Conservation (phyloP, 2,329 filamentous ascomycete species). For the Gliomastix tumulicola region DNA sequence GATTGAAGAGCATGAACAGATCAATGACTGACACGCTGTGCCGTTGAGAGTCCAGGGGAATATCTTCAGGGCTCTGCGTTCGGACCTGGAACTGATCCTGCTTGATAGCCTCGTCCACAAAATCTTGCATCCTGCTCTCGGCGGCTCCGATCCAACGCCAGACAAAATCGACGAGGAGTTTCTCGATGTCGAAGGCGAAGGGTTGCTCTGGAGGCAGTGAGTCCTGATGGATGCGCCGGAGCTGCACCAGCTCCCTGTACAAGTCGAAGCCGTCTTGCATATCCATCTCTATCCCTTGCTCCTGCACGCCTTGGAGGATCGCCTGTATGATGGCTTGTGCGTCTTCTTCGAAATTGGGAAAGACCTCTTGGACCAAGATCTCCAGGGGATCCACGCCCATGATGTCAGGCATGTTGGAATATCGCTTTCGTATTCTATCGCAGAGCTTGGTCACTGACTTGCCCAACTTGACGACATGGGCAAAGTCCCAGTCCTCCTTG, state of each 20-base stretch:
- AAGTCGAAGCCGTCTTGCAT: slow-evolving; percentile 91
- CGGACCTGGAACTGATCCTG: slow-evolving; percentile 81
- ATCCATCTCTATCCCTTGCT: slow-evolving; percentile 66
- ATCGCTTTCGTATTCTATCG: slow-evolving; percentile 87
- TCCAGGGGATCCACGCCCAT: slow-evolving; percentile 63
- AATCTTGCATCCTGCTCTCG: slow-evolving; percentile 70
- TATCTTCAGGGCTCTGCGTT: slow-evolving; percentile 52
- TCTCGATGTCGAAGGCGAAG: slow-evolving; percentile 86
- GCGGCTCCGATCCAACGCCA: slow-evolving; percentile 89
- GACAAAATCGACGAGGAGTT: slow-evolving; percentile 81
- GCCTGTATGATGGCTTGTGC: slow-evolving; percentile 76
- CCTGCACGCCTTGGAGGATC: slow-evolving; percentile 68
- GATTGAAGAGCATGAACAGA: slow-evolving; percentile 88
- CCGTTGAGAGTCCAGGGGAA: slow-evolving; percentile 70
- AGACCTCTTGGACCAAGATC: slow-evolving; percentile 73
- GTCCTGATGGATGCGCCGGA: slow-evolving; percentile 72
- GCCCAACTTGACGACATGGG: slow-evolving; percentile 82
- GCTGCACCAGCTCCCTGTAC: slow-evolving; percentile 81
- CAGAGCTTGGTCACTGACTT: slow-evolving; percentile 79
- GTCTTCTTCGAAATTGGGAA: slow-evolving; percentile 87
- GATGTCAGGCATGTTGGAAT: slow-evolving; percentile 78
- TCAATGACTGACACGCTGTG: slow-evolving; percentile 93
- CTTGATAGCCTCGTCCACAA: slow-evolving; percentile 86
- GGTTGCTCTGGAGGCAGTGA: slow-evolving; percentile 59
- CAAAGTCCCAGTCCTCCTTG: slow-evolving; percentile 82